Evolutionary conservation across 805 yeast species (phyloP).

Genomic region (Kodamaea neixiangensis): DNA sequence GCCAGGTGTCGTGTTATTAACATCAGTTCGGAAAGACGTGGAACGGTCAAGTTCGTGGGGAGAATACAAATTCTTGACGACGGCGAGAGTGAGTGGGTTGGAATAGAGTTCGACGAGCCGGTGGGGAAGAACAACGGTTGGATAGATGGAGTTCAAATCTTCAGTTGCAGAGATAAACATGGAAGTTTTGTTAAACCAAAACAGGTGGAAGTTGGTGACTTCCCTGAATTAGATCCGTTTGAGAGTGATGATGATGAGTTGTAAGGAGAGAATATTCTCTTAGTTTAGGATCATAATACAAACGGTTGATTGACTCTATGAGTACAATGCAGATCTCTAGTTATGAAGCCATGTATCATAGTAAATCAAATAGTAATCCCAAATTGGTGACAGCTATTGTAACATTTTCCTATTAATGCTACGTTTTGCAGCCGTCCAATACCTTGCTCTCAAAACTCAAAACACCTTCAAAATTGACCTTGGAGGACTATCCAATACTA

Average conservation of each 20-base stretch:
- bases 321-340: too few species aligned
- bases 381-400: too few species aligned
- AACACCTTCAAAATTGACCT: background rate
- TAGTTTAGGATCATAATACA: background rate
- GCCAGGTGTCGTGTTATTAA: constrained; percentile 54
- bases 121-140: constrained; percentile 85
- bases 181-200: constrained; percentile 81
- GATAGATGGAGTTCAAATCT: constrained; percentile 60
- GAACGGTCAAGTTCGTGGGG: constrained; percentile 73
- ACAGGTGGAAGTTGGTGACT: constrained; percentile 70
- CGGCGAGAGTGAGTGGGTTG: constrained; percentile 66
- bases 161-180: constrained; percentile 55
- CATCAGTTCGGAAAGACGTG: constrained; percentile 58
- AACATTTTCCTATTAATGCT: background rate
- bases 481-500: too few species aligned
- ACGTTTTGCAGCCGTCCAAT: background rate
- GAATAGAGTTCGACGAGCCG: constrained; percentile 83
- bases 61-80: constrained; percentile 57
- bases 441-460: background rate
- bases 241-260: constrained; percentile 47
- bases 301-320: background rate
- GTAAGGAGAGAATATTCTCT: constrained; percentile 34
- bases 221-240: constrained; percentile 49
- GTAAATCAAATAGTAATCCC: too few species aligned
- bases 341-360: too few species aligned